These are phyloP conservation scores for Saitozyma podzolica DNA, from an alignment of 768 basidiomycete genomes.

Conservation along the genomic window DNA sequence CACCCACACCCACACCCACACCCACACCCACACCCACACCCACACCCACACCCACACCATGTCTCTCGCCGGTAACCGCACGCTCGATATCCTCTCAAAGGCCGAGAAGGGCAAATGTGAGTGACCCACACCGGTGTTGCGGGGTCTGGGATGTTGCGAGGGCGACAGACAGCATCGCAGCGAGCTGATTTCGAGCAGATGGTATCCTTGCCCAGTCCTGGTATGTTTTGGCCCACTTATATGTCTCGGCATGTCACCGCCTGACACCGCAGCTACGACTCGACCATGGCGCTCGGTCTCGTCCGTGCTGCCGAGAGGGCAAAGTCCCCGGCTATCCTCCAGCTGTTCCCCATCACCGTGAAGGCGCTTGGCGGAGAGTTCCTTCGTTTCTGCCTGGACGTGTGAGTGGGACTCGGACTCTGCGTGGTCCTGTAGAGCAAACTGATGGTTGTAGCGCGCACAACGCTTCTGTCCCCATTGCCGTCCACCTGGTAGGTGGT, in stretches of 20 bases:
- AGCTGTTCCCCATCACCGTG: conserved; percentile 51
- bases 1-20: conserved; percentile 1
- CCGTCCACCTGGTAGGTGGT: conserved; percentile 42
- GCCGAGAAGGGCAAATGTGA: conserved; percentile 49
- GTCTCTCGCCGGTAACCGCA: conserved; percentile 42
- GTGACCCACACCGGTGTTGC: background rate
- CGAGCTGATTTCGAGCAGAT: conserved; percentile 14
- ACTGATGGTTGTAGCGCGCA: conserved; percentile 39
- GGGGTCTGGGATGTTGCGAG: background rate
- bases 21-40: background rate
- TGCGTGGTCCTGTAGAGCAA: background rate
- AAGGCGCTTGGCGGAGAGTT: conserved; percentile 44
- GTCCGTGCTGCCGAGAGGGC: conserved; percentile 51
- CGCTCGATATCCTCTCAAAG: conserved; percentile 49
- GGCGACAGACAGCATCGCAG: too few species aligned
- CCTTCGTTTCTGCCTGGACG: conserved; percentile 46
- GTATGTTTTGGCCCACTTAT: too few species aligned
- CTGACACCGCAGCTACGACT: conserved; percentile 35
- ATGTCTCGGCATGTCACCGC: conserved; percentile 2
- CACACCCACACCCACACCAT: conserved; percentile 10
- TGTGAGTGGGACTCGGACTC: conserved; percentile 21
- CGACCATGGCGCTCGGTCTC: conserved; percentile 43
- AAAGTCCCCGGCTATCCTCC: conserved; percentile 51
- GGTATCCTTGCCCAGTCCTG: conserved; percentile 48
- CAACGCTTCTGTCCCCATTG: conserved; percentile 51